Conservation (phyloP, 306 rosid species). For the Cicer cuneatum region DNA sequence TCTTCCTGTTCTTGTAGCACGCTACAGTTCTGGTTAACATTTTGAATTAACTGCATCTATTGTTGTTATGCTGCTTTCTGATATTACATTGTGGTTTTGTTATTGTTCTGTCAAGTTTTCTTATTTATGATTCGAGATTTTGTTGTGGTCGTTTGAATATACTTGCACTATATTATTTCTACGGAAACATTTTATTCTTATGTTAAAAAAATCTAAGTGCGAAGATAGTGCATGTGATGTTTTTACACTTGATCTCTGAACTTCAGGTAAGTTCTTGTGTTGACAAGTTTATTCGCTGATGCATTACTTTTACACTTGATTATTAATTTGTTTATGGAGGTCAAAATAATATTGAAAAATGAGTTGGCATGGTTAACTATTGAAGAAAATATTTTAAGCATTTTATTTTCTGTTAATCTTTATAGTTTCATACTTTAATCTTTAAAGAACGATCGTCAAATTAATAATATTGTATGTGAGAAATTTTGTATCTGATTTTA, state of each 20-base stretch:
- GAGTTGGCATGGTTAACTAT: background rate
- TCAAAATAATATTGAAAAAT: background rate
- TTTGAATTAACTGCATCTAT: no score
- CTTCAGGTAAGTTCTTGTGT: slow-evolving; percentile 63
- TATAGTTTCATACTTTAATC: background rate
- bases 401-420: background rate
- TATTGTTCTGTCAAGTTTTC: background rate
- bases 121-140: background rate
- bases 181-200: background rate
- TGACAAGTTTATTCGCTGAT: slow-evolving; percentile 58
- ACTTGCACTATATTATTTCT: background rate
- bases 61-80: no score
- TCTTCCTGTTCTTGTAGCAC: no score
- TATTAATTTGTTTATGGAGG: background rate
- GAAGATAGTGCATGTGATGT: slow-evolving; percentile 52
- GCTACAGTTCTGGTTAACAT: no score
- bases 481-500: no score
- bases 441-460: background rate
- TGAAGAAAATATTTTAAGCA: background rate
- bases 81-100: no score
- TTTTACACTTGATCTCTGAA: slow-evolving; percentile 75
- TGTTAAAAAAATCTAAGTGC: slow-evolving; percentile 20
- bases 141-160: background rate
- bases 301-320: slow-evolving; percentile 22
- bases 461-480: no score